Evolutionary conservation across 148 eudicot species (phyloP).

Genomic region (Fagopyrum homotropicum): DNA sequence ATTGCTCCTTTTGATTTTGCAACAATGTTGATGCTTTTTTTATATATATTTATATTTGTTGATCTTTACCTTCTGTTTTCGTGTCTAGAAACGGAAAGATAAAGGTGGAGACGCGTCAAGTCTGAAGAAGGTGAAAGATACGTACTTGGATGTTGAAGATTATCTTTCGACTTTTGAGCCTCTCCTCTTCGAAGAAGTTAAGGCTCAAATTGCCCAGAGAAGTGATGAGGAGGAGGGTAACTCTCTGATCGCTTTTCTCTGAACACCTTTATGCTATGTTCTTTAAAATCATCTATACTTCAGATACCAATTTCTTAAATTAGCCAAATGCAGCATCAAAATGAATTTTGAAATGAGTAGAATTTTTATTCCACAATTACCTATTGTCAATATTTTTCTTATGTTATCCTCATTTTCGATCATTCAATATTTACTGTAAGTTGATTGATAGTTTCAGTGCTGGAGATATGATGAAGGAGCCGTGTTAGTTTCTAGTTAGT

Average conservation of each 20-base stretch:
- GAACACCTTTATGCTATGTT: not conserved
- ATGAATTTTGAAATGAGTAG: not conserved
- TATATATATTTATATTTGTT: not conserved
- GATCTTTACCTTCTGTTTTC: not conserved
- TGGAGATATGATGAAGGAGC: not conserved
- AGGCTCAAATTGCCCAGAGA: slow-evolving; percentile 63
- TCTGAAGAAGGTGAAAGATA: slow-evolving; percentile 57
- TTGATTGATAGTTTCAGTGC: not conserved
- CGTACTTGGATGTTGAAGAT: slow-evolving; percentile 62
- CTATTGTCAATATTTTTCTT: not conserved
- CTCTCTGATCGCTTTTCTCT: not conserved
- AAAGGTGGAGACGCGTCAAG: slow-evolving; percentile 27
- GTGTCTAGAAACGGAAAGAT: slow-evolving; percentile 28
- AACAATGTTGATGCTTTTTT: not conserved
- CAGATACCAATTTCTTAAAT: not conserved
- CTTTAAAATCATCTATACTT: not conserved
- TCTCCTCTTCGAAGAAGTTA: slow-evolving; percentile 84
- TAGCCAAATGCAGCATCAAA: not conserved
- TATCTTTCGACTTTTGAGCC: slow-evolving; percentile 79
- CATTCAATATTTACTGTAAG: not conserved
- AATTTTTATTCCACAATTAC: not conserved
- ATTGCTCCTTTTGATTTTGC: not conserved
- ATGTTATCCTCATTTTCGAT: not conserved
- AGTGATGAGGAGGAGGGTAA: slow-evolving; percentile 66
- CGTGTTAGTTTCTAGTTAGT: not conserved